Evolutionary conservation across 768 basidiomycete genomes (phyloP).

Genomic region (Termitomyces eurrhizus): DNA sequence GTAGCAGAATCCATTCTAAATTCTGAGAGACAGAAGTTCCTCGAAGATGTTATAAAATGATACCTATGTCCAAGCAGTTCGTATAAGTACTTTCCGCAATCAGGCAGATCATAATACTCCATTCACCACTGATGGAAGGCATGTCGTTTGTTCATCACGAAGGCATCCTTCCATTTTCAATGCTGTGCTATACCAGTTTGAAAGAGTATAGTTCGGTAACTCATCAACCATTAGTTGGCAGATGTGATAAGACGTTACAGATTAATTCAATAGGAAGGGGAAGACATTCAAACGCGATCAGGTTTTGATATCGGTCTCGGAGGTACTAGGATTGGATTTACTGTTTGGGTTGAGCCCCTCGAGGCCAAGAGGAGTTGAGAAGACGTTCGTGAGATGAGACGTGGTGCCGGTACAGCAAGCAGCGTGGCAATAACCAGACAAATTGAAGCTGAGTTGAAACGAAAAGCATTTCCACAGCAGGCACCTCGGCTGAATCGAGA

Average conservation of each 20-base stretch:
- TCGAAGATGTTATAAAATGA: not conserved
- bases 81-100: not conserved
- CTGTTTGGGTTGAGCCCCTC: too few species aligned
- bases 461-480: not conserved
- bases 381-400: not conserved
- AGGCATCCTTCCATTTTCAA: not conserved
- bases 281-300: too few species aligned
- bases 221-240: not conserved
- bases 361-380: too few species aligned
- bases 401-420: too few species aligned
- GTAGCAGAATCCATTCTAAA: conserved; percentile 6
- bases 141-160: not conserved
- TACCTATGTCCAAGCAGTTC: not conserved
- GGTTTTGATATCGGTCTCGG: too few species aligned
- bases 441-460: not conserved
- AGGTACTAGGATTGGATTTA: too few species aligned
- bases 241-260: too few species aligned
- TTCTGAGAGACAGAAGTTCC: not conserved
- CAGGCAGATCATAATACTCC: not conserved
- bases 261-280: too few species aligned
- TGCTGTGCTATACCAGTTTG: not conserved
- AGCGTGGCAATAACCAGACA: too few species aligned
- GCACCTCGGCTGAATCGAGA: too few species aligned
- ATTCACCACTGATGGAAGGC: not conserved
- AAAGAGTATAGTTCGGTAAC: not conserved